Conservation (phyloP, 2,329 filamentous ascomycete species). For the Verticillium klebahnii region DNA sequence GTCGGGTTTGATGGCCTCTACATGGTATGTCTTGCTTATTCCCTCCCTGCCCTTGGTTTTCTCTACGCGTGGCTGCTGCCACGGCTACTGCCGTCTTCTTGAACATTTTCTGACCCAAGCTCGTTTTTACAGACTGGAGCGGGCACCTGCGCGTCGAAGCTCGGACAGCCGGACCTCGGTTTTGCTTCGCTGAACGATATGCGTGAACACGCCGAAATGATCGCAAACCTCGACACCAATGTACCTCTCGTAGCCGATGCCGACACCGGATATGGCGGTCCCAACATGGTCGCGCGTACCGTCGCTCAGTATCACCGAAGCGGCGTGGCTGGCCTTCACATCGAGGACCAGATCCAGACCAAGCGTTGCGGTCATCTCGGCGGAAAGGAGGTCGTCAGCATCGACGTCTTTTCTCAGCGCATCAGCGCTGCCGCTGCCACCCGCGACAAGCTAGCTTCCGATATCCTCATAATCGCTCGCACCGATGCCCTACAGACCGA, state of each 20-base stretch:
- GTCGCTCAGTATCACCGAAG: conserved; percentile 46
- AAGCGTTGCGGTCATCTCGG: conserved; percentile 63
- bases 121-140: conserved; percentile 48
- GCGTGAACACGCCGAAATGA: conserved; percentile 59
- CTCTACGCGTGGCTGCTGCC: too few species aligned
- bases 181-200: conserved; percentile 60
- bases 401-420: conserved; percentile 45
- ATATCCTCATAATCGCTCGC: conserved; percentile 61
- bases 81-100: too few species aligned
- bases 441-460: conserved; percentile 39
- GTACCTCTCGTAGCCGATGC: conserved; percentile 58
- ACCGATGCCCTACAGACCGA: conserved; percentile 55
- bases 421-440: conserved; percentile 52
- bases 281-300: conserved; percentile 48
- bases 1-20: conserved; percentile 63
- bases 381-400: conserved; percentile 54
- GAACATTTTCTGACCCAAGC: neutral
- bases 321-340: conserved; percentile 55
- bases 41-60: too few species aligned
- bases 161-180: conserved; percentile 60
- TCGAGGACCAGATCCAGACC: conserved; percentile 59
- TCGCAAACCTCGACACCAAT: conserved; percentile 51
- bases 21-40: conserved; percentile 45
- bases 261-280: conserved; percentile 53
- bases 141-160: conserved; percentile 54